Base-by-base conservation (phyloP, 441 rosid genomes). In the Geranium incanum region DNA sequence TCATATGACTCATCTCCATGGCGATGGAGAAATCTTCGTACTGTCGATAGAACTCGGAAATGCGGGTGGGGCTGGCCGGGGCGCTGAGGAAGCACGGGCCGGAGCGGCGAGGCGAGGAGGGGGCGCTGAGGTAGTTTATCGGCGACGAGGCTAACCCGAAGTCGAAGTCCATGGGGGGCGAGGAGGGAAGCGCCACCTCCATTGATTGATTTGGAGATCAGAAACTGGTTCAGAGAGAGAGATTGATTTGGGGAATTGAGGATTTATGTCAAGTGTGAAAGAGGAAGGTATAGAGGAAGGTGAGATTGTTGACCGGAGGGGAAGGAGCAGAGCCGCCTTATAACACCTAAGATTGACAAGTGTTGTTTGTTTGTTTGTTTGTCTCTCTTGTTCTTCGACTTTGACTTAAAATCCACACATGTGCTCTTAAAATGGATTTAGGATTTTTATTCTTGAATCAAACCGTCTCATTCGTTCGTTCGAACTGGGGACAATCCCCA, bases 41-140 rank as follows among this genome's bases (percentile, higher is more conserved):
- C 1, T 79, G 85, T 1, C 81, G 70, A 71, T 91, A 88, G 21
- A 88, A 82, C 66, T 86, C 88, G 0, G 92, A 73, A 66, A 83
- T 28, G 1, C 85, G 84, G 0, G 86, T 52, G 36, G 98, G 98
- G 68, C 91, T 91, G 0, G 90, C 75, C 9, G 98, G 98, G 48
- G 96, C 90, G 67, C 95, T 89, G 60, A 85, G 82, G 81, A 78
- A 83, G 74, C 37, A 78, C 0, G 86, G 85, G 0, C 91, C 86
- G 12, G 86, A 86, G 3, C 91, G 79, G 7, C 71, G 77, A 0
- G 93, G 98, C 0, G 96, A 82, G 4, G 95, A 81, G 0, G 98
- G 98, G 67, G 88, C 86, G 23, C 86, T 89, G 76, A 78, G 70
- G 38, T 78, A 80, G 43, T 39, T 39, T 1, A 39, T 39, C 6